phyloP scores from a whole-genome alignment of 163 green algal genomes.

The Scenedesmus sp. region DNA sequence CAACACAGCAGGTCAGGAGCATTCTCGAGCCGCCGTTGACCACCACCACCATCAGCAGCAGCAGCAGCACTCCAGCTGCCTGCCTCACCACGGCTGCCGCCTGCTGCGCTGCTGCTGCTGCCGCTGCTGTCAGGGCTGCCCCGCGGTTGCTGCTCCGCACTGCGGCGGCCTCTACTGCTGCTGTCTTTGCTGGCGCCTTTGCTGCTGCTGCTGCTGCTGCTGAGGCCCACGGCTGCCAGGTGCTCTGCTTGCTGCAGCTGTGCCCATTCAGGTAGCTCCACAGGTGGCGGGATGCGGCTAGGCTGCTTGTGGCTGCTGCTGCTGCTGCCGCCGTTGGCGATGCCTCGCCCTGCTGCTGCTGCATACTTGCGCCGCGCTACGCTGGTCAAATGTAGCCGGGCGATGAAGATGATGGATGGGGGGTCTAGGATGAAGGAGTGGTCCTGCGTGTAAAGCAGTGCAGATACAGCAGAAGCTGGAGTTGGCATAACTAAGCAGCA shows the following conservation, averaged over 20 bases:
- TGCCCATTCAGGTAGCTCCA: constrained; percentile 16
- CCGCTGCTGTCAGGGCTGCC: not conserved
- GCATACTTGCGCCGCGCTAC: constrained; percentile 28
- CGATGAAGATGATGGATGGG: constrained; percentile 42
- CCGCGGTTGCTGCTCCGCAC: not conserved
- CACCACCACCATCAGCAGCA: not conserved
- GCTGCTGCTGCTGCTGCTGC: not conserved
- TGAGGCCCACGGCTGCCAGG: not conserved
- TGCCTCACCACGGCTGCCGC: not conserved
- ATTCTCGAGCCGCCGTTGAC: constrained; percentile 5
- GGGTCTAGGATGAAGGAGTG: constrained; percentile 22
- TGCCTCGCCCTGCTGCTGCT: constrained; percentile 8
- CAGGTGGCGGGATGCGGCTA: constrained; percentile 31
- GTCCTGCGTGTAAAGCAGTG: not conserved
- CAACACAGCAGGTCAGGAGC: constrained; percentile 47
- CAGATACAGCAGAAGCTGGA: not conserved
- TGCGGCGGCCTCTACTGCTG: not conserved
- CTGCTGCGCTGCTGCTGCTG: not conserved
- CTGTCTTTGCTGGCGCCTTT: not conserved
- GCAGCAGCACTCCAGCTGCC: not conserved
- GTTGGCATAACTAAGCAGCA: too few relatives aligned
- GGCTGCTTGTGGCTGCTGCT: constrained; percentile 6
- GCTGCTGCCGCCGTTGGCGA: constrained; percentile 4
- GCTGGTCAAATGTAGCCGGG: constrained; percentile 36
- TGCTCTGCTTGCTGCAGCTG: constrained; percentile 20